These are phyloP conservation scores for Phytophthora sojae DNA, from an alignment of 352 stramenopile genomes.

Conservation along the genomic window DNA sequence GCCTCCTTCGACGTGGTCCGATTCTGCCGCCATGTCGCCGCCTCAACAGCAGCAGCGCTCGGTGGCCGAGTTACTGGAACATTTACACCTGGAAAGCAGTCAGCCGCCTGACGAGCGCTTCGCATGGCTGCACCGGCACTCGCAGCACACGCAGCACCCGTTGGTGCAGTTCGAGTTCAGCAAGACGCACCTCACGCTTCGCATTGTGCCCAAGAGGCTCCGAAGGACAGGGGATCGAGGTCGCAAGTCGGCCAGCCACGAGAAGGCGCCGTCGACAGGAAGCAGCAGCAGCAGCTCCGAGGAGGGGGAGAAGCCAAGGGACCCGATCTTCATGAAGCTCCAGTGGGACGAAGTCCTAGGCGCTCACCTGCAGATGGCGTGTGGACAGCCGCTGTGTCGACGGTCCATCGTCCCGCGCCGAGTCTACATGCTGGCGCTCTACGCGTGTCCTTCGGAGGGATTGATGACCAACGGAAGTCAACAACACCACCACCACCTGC, in stretches of 20 bases:
- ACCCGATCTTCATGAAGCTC: constrained; percentile 30
- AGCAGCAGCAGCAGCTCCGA: constrained; percentile 22
- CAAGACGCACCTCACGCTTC: constrained; percentile 25
- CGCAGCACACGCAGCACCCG: constrained; percentile 29
- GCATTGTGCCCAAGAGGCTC: constrained; percentile 11
- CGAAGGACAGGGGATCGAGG: not conserved
- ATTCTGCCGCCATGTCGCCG: constrained; percentile 2
- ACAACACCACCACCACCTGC: constrained; percentile 24
- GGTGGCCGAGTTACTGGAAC: constrained; percentile 23
- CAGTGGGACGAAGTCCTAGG: constrained; percentile 60
- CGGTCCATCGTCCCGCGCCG: constrained; percentile 20
- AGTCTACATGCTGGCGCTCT: constrained; percentile 53
- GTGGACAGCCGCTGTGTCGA: constrained; percentile 44
- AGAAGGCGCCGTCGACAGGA: constrained; percentile 9
- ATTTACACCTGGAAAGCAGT: constrained; percentile 32
- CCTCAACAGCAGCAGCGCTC: constrained; percentile 4
- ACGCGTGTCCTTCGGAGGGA: constrained; percentile 46
- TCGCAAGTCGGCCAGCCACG: constrained; percentile 1
- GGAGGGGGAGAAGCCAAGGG: constrained; percentile 9
- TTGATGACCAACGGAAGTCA: constrained; percentile 3
- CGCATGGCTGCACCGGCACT: constrained; percentile 25
- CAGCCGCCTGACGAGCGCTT: constrained; percentile 28
- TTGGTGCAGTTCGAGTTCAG: constrained; percentile 33
- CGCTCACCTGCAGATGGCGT: constrained; percentile 49
- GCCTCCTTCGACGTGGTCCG: not conserved